These are phyloP conservation scores for Knufia petricola DNA, from an alignment of 2,329 filamentous ascomycete species.

Conservation along the genomic window DNA sequence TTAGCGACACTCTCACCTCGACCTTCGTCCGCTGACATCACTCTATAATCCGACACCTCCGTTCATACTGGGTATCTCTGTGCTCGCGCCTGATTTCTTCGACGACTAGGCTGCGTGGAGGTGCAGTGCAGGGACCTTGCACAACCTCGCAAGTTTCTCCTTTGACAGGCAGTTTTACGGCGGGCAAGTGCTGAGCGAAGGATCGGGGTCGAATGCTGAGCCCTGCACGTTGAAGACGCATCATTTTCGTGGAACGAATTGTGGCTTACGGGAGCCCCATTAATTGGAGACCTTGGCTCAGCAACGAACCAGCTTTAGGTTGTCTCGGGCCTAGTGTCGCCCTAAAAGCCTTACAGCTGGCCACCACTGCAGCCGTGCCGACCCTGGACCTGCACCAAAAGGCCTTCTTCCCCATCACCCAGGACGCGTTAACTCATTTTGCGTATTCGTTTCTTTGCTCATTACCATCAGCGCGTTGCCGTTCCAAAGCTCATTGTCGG, in stretches of 20 bases:
- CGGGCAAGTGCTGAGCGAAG: not conserved
- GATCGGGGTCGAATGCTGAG: not conserved
- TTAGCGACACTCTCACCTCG: no score
- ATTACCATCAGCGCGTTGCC: conserved; percentile 4
- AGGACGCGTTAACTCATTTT: not conserved
- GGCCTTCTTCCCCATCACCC: conserved; percentile 8
- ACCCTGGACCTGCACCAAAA: conserved; percentile 3
- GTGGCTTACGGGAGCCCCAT: conserved; percentile 6
- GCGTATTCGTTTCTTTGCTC: not conserved
- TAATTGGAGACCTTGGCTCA: not conserved
- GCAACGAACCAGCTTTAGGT: conserved; percentile 5
- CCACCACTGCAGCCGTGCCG: conserved; percentile 4
- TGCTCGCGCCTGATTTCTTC: no score
- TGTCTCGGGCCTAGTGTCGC: conserved; percentile 3
- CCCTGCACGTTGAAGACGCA: conserved; percentile 7
- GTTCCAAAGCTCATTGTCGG: not conserved
- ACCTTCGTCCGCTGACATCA: no score
- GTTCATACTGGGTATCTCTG: no score
- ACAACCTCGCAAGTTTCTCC: not conserved
- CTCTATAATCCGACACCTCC: no score
- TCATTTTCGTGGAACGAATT: conserved; percentile 9
- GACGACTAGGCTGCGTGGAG: no score
- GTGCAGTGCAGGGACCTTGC: not conserved
- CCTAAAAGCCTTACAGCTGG: not conserved
- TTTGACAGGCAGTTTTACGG: not conserved